Base-by-base conservation (phyloP, 805 yeast genomes). In the Monosporozyma aerobia region DNA sequence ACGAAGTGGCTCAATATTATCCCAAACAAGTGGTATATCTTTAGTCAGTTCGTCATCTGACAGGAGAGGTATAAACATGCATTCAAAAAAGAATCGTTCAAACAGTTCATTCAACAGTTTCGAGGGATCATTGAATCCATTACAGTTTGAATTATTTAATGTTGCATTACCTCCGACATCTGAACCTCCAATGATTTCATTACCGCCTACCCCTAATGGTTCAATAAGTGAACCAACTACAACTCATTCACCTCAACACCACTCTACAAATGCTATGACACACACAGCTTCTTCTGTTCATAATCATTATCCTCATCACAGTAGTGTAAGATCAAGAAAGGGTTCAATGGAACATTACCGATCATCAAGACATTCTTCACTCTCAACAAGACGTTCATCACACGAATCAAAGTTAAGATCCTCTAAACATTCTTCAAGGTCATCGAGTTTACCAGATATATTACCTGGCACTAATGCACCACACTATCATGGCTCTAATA, bases 121-220 rank as follows among this genome's bases (percentile, higher is more conserved):
- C 14, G 47, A 35, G 7, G 33, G 48, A 5, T 19, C 37, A n/a
- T 16, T 19, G 6, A 52, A 46, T 22, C 19, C 25, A 22, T 39
- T 39, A 39, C 43, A 39, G 19, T 39, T 61, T 23, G 63, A 59
- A 2, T 49, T 57, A 19, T 44, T 64, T 22, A 63, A 61, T 48
- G 70, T 63, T 5, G 51, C 69, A 11, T 49, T 84, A 5, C 89
- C 90, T 0, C 80, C 84, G 0, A 78, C 73, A 50, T 64, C 73
- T 16, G 80, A 84, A 1, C 69, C 79, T 54, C 90, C 90, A 3
- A 65, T 60, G 13, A 83, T 77, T 44, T 77, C 80, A 16, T 64
- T 78, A 14, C 77, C 77, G 16, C 56, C 67, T 7, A 48, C 57
- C 1, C 66, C 68, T 2, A 52, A 50, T 29, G 56, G 52, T 2